phyloP scores from a whole-genome alignment of 108 stramenopile genomes.

The Stephanodiscus minutulus region DNA sequence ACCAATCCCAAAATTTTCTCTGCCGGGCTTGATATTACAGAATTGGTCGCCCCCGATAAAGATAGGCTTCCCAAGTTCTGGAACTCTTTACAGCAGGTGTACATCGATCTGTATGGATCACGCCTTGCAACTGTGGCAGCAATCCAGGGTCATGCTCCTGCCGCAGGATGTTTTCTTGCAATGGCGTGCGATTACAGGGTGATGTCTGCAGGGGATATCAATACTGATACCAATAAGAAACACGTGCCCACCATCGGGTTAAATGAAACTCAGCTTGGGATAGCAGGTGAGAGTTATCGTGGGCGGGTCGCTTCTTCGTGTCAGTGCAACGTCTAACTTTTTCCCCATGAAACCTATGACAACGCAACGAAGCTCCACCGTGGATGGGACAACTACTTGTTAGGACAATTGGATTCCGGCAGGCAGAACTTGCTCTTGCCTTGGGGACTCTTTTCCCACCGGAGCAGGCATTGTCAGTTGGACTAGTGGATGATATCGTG shows the following conservation, averaged over 20 bases:
- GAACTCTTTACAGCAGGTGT: conserved; percentile 80
- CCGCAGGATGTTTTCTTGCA: conserved; percentile 88
- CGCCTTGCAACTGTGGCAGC: conserved; percentile 70
- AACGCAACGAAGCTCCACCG: background rate
- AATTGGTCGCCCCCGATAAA: conserved; percentile 66
- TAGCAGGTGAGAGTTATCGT: conserved; percentile 56
- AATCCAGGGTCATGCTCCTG: conserved; percentile 82
- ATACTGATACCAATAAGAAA: conserved; percentile 3
- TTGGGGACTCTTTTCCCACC: conserved; percentile 73
- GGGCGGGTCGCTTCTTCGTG: background rate
- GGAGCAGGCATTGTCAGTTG: conserved; percentile 60
- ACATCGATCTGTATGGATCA: conserved; percentile 80
- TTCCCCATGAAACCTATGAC: background rate
- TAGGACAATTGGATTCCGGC: conserved; percentile 76
- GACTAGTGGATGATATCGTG: conserved; percentile 78
- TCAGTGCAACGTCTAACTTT: background rate
- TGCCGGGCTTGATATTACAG: conserved; percentile 81
- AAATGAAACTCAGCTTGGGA: conserved; percentile 84
- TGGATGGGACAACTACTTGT: conserved; percentile 45
- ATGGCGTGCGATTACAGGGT: conserved; percentile 87
- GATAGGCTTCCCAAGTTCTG: conserved; percentile 71
- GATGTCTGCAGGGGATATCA: conserved; percentile 48
- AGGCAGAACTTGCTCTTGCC: conserved; percentile 72
- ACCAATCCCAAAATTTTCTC: conserved; percentile 72
- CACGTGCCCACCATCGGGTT: conserved; percentile 66